phyloP scores from a whole-genome alignment of 306 rosid species.

The Abrus pulchellus region DNA sequence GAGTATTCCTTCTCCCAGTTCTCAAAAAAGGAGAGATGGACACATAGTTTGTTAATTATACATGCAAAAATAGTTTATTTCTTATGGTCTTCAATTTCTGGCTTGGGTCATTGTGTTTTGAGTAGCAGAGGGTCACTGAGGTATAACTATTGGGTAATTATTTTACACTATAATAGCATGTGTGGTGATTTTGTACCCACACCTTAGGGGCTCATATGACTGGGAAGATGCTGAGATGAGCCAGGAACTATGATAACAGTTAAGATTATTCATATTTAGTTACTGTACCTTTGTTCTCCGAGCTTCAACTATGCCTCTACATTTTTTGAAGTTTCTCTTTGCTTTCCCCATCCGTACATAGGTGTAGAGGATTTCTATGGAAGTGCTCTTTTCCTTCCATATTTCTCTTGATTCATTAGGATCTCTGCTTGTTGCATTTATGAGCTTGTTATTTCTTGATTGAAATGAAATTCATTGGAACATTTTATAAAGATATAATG shows the following conservation, averaged over 20 bases:
- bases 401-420: background rate
- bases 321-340: background rate
- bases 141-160: constrained; percentile 2
- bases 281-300: background rate
- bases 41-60: constrained; percentile 10
- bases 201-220: background rate
- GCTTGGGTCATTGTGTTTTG: background rate
- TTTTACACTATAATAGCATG: constrained; percentile 14
- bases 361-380: background rate
- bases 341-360: constrained; percentile 13
- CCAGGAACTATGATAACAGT: background rate
- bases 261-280: constrained; percentile 7
- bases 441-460: background rate
- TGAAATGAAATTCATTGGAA: background rate
- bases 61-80: constrained; percentile 10
- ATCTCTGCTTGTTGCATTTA: constrained; percentile 16
- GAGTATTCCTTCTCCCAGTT: background rate
- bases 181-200: constrained; percentile 28
- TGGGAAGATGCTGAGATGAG: constrained; percentile 4
- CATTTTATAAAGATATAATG: constrained; percentile 8
- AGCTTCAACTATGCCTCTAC: background rate
- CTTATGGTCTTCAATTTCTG: constrained; percentile 14
- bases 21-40: constrained; percentile 21
- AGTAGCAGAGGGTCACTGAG: background rate
- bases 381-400: background rate